Evolutionary conservation across 225 moss, liverwort and hornwort genomes (phyloP), one percentile per base, ranked within the genome.

Genomic region (Pseudisothecium myosuroides): DNA sequence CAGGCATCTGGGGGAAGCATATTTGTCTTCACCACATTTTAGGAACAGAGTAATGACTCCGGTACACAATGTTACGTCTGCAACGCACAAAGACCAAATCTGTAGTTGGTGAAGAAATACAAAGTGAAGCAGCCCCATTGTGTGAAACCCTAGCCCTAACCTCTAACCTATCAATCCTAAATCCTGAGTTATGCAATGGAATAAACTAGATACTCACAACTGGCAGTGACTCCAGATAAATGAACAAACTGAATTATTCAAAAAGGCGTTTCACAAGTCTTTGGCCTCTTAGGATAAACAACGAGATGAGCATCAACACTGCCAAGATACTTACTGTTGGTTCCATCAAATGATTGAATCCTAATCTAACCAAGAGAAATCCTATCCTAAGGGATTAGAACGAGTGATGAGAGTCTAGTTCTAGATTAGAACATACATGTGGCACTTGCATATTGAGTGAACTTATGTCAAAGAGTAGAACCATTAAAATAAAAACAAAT

Each of bases 261-360:
- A 23, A 88, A 55, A 66, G 36, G 11, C 41, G 47, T 55, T 78
- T 28, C 82, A n/a, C 83, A 84, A 85, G 59, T 47, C 39, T 56
- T 59, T 29, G 37, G 12, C 60, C 86, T 54, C 59, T 37, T 68
- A 80, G 52, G 80, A 45, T 26, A 80, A 83, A 71, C 22, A 55
- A 34, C 36, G 16, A 60, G 66, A 75, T 83, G 55, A 71, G 55
- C 83, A 75, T 67, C 55, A 41, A 62, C 23, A 72, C 15, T 85
- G 54, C 65, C 58, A 83, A 87, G 77, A 47, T 75, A 88, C 87
- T 89, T 89, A 96, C 98, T 95, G 84, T 90, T 94, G 34, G 96
- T 96, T 86, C 93, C 91, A 49, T n/a, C n/a, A n/a, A n/a, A n/a
- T n/a, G n/a, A n/a, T n/a, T n/a, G n/a, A n/a, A n/a, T n/a, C n/a